Base-by-base conservation (phyloP, 352 stramenopile species). In the Phytopythium oedochilum region DNA sequence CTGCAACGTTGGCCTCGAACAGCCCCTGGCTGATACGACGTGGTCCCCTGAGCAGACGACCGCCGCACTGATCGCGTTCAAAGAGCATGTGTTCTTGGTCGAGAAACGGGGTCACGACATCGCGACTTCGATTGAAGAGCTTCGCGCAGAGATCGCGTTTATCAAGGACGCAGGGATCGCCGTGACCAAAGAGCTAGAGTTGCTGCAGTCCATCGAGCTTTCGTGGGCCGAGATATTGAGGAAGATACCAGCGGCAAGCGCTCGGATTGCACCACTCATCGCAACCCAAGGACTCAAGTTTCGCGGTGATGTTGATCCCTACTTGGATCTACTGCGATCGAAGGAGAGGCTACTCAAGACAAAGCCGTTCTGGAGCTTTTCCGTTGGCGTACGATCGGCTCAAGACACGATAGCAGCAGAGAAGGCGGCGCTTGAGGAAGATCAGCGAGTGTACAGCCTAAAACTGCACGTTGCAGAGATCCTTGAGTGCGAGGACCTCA, bases 391-490 rank as follows among this genome's bases (percentile, higher is more conserved):
- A 0, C 66, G 63, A 17, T 45, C 47, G 2, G 79, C 81, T 0
- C 50, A 83, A 14, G 63, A 75, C 11, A 46, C 73, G 22, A 77
- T 93, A 17, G 50, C 32, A 17, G 61, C 77, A 45, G 78, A 87
- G 23, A 68, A 70, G 5, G 25, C 36, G 11, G 53, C 53, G 10
- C 63, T 76, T 32, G 63, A 75, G 38, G 55, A 70, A 20, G 81
- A 89, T 57, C 51, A 73, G 15, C 28, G 23, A 0, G 23, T 57
- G 4, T 83, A 80, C n/a, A 56, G 68, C 10, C 69, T 83, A 12
- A 96, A 92, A 56, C 73, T 75, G 14, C 86, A 98, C 60, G 72
- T 98, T 10, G 96, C 92, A 35, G 73, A 84, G 39, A 97, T 98
- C 39, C 89, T 98, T 60, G 94, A 97, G 57, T 97, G 96, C 50